Evolutionary conservation across 2,329 filamentous ascomycete genomes (phyloP).

Genomic region (Pyricularia sp.): DNA sequence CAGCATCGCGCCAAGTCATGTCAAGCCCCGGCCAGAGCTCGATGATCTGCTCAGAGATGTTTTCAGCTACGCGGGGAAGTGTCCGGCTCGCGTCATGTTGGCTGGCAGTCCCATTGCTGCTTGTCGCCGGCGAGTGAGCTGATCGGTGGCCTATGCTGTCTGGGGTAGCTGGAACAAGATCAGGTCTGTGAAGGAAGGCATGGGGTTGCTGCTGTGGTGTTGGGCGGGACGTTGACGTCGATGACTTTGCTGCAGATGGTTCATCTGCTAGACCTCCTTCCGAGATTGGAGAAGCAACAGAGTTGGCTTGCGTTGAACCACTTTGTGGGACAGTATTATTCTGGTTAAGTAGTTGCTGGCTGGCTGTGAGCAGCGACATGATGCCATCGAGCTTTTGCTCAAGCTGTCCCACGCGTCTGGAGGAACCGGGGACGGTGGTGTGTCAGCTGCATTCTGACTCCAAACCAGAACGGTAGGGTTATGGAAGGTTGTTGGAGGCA

Average conservation of each 20-base stretch:
- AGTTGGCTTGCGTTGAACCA: neutral
- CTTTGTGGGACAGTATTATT: conserved; percentile 3
- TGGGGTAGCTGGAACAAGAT: neutral
- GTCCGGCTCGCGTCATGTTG: neutral
- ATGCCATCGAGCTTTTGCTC: conserved; percentile 30
- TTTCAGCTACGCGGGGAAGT: neutral
- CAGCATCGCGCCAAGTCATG: conserved; percentile 22
- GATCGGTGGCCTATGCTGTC: neutral
- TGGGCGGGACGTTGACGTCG: neutral
- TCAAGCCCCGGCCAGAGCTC: conserved; percentile 26
- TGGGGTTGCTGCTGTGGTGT: neutral
- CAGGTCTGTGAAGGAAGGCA: neutral
- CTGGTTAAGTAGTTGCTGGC: conserved; percentile 14
- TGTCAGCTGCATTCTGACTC: neutral
- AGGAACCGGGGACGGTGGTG: neutral
- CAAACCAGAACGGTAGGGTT: no score
- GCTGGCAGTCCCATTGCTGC: neutral
- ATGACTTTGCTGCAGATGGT: neutral
- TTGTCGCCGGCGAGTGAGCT: neutral
- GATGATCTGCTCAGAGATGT: neutral
- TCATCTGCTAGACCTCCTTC: neutral
- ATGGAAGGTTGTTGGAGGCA: no score
- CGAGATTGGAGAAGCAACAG: neutral
- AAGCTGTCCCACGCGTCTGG: conserved; percentile 25
- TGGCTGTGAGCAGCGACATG: conserved; percentile 25